A percentile compares a stretch with the other conserved stretches of the same genome.
Conservation (phyloP, 169 alveolate genomes). For the Plasmodium reichenowi region DNA sequence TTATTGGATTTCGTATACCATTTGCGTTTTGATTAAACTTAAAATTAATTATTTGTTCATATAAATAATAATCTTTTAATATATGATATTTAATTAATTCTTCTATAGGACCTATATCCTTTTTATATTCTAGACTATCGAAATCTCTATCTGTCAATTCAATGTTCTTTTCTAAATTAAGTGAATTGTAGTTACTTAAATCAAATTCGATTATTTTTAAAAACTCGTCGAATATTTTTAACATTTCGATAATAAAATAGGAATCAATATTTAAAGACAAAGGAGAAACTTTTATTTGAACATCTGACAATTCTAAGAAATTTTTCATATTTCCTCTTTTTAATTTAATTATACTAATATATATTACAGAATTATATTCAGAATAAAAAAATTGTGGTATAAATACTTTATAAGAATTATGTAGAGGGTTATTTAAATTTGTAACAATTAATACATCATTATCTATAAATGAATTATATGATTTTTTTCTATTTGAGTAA, state of each 20-base stretch:
- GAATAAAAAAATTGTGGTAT: slow-evolving; percentile 49
- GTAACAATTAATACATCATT: slow-evolving; percentile 35
- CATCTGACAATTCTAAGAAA: slow-evolving; percentile 67
- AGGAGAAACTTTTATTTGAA: slow-evolving; percentile 48
- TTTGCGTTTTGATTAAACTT: slow-evolving; percentile 11
- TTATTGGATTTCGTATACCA: not conserved
- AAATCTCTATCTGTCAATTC: slow-evolving; percentile 56
- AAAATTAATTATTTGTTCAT: slow-evolving; percentile 64
- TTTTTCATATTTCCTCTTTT: slow-evolving; percentile 76
- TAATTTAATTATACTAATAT: slow-evolving; percentile 33
- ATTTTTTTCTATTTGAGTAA: not conserved
- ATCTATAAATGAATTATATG: slow-evolving; percentile 34
- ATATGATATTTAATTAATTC: slow-evolving; percentile 46
- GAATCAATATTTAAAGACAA: slow-evolving; percentile 74
- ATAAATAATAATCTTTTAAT: slow-evolving; percentile 65
- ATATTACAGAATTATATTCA: slow-evolving; percentile 50
- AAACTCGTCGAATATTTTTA: slow-evolving; percentile 60
- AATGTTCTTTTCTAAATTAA: slow-evolving; percentile 71
- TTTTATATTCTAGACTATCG: slow-evolving; percentile 69
- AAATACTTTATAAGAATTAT: slow-evolving; percentile 45
- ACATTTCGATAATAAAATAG: slow-evolving; percentile 72
- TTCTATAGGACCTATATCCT: slow-evolving; percentile 68
- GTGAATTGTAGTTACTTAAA: slow-evolving; percentile 66
- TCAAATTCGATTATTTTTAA: slow-evolving; percentile 66
- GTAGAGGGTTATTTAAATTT: slow-evolving; percentile 43